Conservation (phyloP, 306 rosid genomes). For the Inga leiocalycina region DNA sequence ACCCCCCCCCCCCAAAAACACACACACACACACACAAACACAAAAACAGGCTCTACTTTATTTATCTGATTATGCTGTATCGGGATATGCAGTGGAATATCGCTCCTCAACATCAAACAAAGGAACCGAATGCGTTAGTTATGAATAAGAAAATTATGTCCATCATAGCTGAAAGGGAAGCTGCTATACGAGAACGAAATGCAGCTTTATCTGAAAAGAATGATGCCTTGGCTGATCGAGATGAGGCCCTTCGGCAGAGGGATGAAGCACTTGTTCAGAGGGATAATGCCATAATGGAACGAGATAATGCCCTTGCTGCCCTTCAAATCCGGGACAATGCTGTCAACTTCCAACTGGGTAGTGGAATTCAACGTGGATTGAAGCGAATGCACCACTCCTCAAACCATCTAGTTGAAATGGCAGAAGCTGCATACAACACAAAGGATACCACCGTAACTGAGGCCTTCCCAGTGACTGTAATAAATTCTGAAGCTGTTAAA, state of each 20-base stretch:
- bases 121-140: conserved; percentile 92
- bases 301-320: conserved; percentile 91
- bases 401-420: conserved; percentile 43
- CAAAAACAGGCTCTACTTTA: conserved; percentile 4
- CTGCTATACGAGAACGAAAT: conserved; percentile 79
- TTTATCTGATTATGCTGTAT: conserved; percentile 37
- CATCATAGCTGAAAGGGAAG: conserved; percentile 87
- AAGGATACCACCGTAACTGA: conserved; percentile 71
- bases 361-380: conserved; percentile 64
- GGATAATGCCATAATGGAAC: conserved; percentile 82
- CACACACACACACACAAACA: no score
- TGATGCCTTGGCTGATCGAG: conserved; percentile 85
- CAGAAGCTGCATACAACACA: conserved; percentile 56
- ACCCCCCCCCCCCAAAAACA: neutral
- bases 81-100: conserved; percentile 76
- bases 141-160: conserved; percentile 97
- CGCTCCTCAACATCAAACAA: conserved; percentile 72
- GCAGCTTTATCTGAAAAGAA: conserved; percentile 84
- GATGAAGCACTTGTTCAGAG: conserved; percentile 84
- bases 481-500: conserved; percentile 70
- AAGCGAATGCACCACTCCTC: conserved; percentile 72
- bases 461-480: conserved; percentile 73
- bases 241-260: conserved; percentile 81
- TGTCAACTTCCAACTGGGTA: conserved; percentile 53
- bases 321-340: conserved; percentile 63